Evolutionary conservation across 306 rosid species (phyloP), one percentile per base, ranked within the genome.

Genomic region (Castanea sativa): DNA sequence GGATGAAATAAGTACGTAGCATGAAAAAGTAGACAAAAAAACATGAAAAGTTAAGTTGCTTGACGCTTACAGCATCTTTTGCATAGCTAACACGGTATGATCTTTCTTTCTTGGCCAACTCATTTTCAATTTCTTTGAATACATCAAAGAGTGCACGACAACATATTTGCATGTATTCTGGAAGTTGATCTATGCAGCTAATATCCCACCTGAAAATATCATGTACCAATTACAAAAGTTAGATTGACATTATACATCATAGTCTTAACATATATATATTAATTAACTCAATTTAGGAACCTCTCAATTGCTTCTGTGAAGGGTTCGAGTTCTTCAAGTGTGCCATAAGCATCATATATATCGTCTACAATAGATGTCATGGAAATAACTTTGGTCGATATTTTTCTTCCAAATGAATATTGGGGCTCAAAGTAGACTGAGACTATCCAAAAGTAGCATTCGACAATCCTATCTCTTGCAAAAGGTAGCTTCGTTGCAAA

Each of bases 321-420:
- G 41, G 79, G 53, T 20, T 60, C 76, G 4, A 91, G 79, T 6
- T 91, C 96, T 23, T 88, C 89, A 14, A 84, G 16, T n/a, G 90
- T 84, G 4, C 91, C 93, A 70, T 76, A 86, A 2, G 64, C 83
- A 35, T 89, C 96, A 53, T 89, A 91, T 7, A 76, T 76, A 58
- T 87, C 91, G 75, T 89, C 90, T 38, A 91, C 16, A 0, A 77
- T 41, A 3, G 90, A 64, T 29, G 52, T 11, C 19, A 79, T 30
- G 4, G 72, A 76, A 2, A 61, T 21, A 0, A 64, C 25, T 63
- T 86, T 86, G 8, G 64, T 67, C 38, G 79, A 0, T 0, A 86
- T 71, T 18, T 18, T 74, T 69, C 96, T 83, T 5, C 35, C 88
- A 5, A 63, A 12, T 2, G 68, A 76, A 38, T 84, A 79, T 10